Base-by-base conservation (phyloP, 345 rosid species). In the Fremontodendron californicum region DNA sequence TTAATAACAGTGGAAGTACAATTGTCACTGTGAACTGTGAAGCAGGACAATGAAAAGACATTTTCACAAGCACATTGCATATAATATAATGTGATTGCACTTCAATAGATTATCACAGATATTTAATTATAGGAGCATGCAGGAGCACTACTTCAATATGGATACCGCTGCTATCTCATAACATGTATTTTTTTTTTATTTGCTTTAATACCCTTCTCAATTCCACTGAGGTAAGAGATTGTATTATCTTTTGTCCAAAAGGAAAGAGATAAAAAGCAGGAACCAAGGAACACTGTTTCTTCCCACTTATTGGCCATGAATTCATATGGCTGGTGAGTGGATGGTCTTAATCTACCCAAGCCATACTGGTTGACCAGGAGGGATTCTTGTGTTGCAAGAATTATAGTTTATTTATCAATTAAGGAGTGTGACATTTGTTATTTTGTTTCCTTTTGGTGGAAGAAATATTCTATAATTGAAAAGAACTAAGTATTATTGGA, bases 1-100 rank as follows among this genome's bases (percentile, higher is more conserved):
- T 35, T 69, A 10, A 8, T 23, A 64, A 31, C 33, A 64, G 66
- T 81, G 85, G 85, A 82, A 54, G 58, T 68, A 80, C 82, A 80
- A 9, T 46, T 75, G 80, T 66, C 77, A 13, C 2, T 70, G 10
- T 57, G 67, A 62, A 62, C 39, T 31, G 7, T 33, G 54, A 37
- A 27, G 40, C 35, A 49, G 13, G 69, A n/a, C 39, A 40, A 37
- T 21, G 6, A 40, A 49, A 69, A 43, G 57, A 79, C 79, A 71
- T 55, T 10, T 66, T 25, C 27, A 40, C 35, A 35, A 73, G 75
- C 82, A 79, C 81, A 66, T 73, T 4, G 52, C n/a, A 46, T 19
- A 33, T n/a, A 31, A 10, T 35, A 25, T 57, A 49, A 49, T 51
- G 4, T 72, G 21, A 40, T 13, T 33, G 72, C 55, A 11, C 54